Evolutionary conservation across 139 green algal species (phyloP), one percentile per base, ranked within the genome.

Genomic region (Yamagishiella unicocca): DNA sequence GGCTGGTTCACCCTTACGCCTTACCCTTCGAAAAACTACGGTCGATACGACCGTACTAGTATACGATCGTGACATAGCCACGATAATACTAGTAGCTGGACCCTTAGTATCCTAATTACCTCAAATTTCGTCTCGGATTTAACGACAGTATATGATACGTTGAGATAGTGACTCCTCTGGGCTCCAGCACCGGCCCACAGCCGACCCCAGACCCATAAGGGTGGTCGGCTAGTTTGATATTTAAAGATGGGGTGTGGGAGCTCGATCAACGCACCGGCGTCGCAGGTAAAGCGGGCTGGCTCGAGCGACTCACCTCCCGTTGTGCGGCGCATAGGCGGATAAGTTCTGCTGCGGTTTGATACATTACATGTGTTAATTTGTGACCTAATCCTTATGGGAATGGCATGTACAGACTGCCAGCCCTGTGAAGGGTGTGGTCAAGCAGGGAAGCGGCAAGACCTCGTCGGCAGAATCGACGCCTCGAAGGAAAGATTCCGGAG

Each of bases 211-310:
- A 45, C 67, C 17, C 42, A 58, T 55, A 6, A 31, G 33, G 19
- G 27, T 35, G 19, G 38, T n/a, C 38, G 68, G 27, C 19, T 12
- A 12, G 37, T 33, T 78, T 3, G 4, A 35, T 54, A 38, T 46
- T 54, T 58, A 33, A 55, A 55, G 38, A 78, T 78, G 70, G 70
- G 70, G 33, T 78, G 70, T 33, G 70, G 70, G 19, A 78, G 38
- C 40, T 78, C 70, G 54, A 54, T 78, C 22, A 53, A 78, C 70
- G 70, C 70, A 12, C 17, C 70, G 54, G 27, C 70, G n/a, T 78
- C 70, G 35, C 38, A 78, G 70, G 70, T 78, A 74, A 74, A 35
- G 45, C 45, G 66, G 66, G 66, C 66, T n/a, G 66, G 66, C 66
- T 74, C 66, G 45, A 27, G 66, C 31, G 62, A n/a, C n/a, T n/a